Conservation (phyloP, 768 basidiomycete species). For the Rhizopogon sp. region DNA sequence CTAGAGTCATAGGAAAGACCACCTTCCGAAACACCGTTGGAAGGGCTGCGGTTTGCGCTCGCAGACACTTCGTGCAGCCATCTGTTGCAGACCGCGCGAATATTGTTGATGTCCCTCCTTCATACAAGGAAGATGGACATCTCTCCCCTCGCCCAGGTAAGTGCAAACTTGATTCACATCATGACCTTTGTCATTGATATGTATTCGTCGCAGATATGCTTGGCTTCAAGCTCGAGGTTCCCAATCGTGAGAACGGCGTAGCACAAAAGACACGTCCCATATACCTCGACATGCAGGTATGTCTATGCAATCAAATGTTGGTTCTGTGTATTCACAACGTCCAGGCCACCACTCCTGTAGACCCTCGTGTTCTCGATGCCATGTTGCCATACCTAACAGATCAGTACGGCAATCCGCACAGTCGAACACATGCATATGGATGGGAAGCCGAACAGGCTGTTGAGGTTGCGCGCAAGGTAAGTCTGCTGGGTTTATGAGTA, state of each 20-base stretch:
- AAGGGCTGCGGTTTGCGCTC: constrained; percentile 21
- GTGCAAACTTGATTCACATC: constrained; percentile 6
- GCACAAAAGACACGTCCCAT: constrained; percentile 77
- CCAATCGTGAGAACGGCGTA: constrained; percentile 50
- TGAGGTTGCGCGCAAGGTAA: constrained; percentile 83
- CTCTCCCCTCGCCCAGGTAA: constrained; percentile 69
- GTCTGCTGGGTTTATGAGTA: constrained; percentile 8
- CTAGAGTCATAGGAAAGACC: constrained; percentile 26
- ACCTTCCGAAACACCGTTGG: constrained; percentile 19
- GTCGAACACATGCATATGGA: constrained; percentile 96
- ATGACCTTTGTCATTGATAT: background rate
- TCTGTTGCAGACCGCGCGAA: constrained; percentile 79
- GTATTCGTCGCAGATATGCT: constrained; percentile 62
- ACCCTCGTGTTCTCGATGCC: constrained; percentile 92
- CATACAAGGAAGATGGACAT: constrained; percentile 64
- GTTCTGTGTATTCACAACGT: constrained; percentile 6
- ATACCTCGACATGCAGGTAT: constrained; percentile 95
- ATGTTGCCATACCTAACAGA: constrained; percentile 97
- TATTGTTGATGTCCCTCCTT: constrained; percentile 74
- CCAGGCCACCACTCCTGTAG: constrained; percentile 95
- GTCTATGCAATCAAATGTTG: constrained; percentile 12
- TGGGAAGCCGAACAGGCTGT: constrained; percentile 98
- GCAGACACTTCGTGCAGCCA: constrained; percentile 72
- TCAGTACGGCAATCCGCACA: constrained; percentile 97
- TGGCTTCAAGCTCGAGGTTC: constrained; percentile 75